Base-by-base conservation (phyloP, 331 rosid genomes). In the Stylosanthes scabra region DNA sequence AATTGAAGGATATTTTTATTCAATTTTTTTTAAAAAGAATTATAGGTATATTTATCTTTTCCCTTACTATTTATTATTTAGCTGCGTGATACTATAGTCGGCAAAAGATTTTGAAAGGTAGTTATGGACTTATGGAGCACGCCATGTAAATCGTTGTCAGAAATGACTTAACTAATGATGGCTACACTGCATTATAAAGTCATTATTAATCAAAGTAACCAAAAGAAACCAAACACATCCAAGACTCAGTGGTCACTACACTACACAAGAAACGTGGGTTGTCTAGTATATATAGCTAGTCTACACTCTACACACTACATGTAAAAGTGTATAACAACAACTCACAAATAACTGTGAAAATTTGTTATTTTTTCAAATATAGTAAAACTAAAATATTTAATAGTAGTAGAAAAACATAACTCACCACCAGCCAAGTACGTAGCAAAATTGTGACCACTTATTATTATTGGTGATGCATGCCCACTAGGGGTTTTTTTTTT, bases 381-480 rank as follows among this genome's bases (percentile, higher is more conserved):
- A 31, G 37, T 31, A 31, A 31, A 31, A 31, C 37, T 3, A 31
- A 3, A 31, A 31, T 31, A 31, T 31, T 3, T 31, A 31, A 31
- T 74, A 58, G 58, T 55, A 46, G 55, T 27, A 37, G 37, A 20
- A 60, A 47, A 60, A 47, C 81, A 41, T 27, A 61, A 27, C 51
- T 13, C 34, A 40, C 37, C 37, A 31, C 5, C 37, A 5, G 37
- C 37, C 37, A 31, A 0, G 37, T 31, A 31, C 37, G 37, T 31
- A 31, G 59, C n/a, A 16, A 50, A 31, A 68, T 62, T 56, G 34
- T 59, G 27, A 50, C 37, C 56, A 46, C n/a, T 15, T 37, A 12
- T 71, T 34, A 42, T 29, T 11, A 20, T 72, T 39, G 37, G 11
- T 31, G 37, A 20, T 15, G 70, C 25, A n/a, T 49, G 51, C 41